A percentile compares a stretch with the other conserved stretches of the same genome.
These are phyloP conservation scores for Phenoliferia sp. DNA, from an alignment of 1,284 basidiomycete genomes.

Conservation along the genomic window DNA sequence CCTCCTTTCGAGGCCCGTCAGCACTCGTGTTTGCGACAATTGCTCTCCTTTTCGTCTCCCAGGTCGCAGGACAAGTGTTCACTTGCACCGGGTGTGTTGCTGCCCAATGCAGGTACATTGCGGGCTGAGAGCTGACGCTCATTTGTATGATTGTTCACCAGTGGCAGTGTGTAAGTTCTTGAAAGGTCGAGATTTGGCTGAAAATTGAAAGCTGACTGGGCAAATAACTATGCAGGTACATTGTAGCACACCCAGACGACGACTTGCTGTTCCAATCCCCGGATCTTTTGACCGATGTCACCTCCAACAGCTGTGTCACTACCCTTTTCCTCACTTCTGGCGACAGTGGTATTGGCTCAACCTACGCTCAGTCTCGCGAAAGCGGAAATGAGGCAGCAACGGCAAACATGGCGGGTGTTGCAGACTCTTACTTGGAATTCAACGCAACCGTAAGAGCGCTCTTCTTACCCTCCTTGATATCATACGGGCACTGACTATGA, in stretches of 20 bases:
- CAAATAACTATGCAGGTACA: neutral
- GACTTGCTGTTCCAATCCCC: conserved; percentile 28
- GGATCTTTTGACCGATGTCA: conserved; percentile 15
- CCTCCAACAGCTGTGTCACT: conserved; percentile 12
- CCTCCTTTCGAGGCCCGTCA: neutral
- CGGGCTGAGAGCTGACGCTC: too few species aligned
- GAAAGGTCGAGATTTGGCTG: neutral
- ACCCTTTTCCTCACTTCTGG: conserved; percentile 29
- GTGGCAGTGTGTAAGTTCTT: neutral
- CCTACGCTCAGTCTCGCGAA: conserved; percentile 25
- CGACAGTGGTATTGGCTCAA: conserved; percentile 25
- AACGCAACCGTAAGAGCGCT: neutral
- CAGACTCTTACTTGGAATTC: conserved; percentile 20
- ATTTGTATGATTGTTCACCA: neutral
- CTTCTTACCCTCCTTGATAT: neutral
- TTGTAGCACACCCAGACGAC: conserved; percentile 30
- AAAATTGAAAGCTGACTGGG: neutral
- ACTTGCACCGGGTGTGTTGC: conserved; percentile 10
- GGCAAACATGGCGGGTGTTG: conserved; percentile 28
- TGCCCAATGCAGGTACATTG: neutral
- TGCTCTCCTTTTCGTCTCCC: neutral
- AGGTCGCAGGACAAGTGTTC: conserved; percentile 13
- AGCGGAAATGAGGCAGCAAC: conserved; percentile 32
- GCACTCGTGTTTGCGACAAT: neutral
- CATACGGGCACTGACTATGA: neutral